Evolutionary conservation across 1,284 basidiomycete genomes (phyloP).

Genomic region (Ceratobasidium sp.): DNA sequence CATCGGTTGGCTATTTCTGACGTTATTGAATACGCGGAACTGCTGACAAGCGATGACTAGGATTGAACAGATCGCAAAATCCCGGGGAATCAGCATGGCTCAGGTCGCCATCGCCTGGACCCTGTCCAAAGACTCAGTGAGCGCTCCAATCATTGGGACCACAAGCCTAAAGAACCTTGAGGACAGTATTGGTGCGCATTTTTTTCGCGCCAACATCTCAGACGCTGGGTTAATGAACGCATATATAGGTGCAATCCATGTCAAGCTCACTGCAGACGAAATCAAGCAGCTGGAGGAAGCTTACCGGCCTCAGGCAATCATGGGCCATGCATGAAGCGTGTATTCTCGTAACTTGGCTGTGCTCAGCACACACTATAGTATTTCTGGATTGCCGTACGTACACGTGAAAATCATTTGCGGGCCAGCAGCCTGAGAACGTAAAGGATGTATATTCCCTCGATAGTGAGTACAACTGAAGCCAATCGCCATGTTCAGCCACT

Average conservation of each 20-base stretch:
- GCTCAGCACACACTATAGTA: too few species aligned
- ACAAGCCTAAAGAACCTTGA: slow-evolving; percentile 59
- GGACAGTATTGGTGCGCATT: slow-evolving; percentile 50
- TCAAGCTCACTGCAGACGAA: slow-evolving; percentile 51
- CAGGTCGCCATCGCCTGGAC: slow-evolving; percentile 44
- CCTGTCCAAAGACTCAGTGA: slow-evolving; percentile 47
- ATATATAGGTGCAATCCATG: slow-evolving; percentile 40
- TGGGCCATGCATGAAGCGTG: slow-evolving; percentile 45
- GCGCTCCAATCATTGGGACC: slow-evolving; percentile 63
- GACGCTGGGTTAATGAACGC: background rate
- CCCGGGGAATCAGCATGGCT: too few species aligned
- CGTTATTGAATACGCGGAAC: slow-evolving; percentile 10
- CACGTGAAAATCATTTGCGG: too few species aligned
- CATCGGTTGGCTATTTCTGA: slow-evolving; percentile 12
- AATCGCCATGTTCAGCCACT: too few species aligned
- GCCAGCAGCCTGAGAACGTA: too few species aligned
- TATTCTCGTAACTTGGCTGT: too few species aligned
- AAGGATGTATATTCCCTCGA: too few species aligned
- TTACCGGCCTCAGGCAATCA: slow-evolving; percentile 47
- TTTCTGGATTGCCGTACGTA: too few species aligned
- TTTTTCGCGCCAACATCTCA: background rate
- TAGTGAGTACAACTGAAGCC: too few species aligned
- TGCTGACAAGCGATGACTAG: background rate
- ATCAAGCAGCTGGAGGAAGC: slow-evolving; percentile 48
- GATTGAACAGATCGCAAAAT: slow-evolving; percentile 41